Evolutionary conservation across 768 basidiomycete species (phyloP), one percentile per base, ranked within the genome.

Genomic region (Podaxis sp.): DNA sequence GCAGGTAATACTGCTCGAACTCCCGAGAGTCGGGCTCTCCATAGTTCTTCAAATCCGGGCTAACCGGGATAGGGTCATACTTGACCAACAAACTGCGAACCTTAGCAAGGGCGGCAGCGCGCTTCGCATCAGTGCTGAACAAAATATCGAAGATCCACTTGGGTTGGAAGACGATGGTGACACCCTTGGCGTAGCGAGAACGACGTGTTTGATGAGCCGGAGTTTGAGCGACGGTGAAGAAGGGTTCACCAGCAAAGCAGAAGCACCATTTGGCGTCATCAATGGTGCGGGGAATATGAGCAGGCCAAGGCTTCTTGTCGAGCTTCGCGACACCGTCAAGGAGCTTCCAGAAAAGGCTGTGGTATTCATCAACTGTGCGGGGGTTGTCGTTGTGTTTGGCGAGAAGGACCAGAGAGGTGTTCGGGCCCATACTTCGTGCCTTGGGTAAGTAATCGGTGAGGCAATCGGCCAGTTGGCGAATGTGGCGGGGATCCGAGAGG

Each of bases 81-180:
- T 67, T 67, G 24, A 61, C 66, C 43, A 69, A 50, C 46, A 69
- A 47, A 22, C 49, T 57, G 51, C 67, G 67, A 11, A 68, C 67
- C 54, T 69, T 67, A 36, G 57, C n/a, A 17, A 69, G 60, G 13
- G 68, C 66, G 1, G 65, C 66, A 22, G 57, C 59, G 4, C 68
- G 68, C 29, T 67, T 67, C 13, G 66, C 68, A 17, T 69, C 63
- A 11, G 55, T 61, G 62, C 66, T 67, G 58, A 67, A 69, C 13
- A 69, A 49, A 29, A 69, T 69, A 27, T 69, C 68, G 57, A 69
- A 69, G 37, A 69, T 69, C 68, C 66, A 69, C 52, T 69, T 67
- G n/a, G 68, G 68, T 41, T 69, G 68, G 65, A 69, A 69, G 25
- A 69, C 68, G 41, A 67, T 67, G 29, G 65, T 64, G 22, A 67